These are phyloP conservation scores for Kwoniella bestiolae DNA, from an alignment of 768 basidiomycete species.

Conservation along the genomic window DNA sequence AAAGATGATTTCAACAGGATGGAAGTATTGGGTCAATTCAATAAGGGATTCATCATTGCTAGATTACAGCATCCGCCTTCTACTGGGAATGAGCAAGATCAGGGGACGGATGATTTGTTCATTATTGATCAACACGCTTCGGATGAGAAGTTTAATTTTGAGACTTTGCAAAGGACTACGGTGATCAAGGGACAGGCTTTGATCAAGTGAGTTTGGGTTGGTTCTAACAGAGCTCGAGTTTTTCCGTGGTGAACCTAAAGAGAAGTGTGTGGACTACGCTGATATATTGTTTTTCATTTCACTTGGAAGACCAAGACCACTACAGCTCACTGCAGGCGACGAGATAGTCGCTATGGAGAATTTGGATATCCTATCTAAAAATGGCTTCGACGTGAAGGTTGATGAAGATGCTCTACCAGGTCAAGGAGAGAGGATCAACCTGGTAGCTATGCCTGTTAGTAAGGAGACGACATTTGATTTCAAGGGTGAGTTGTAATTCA, in stretches of 20 bases:
- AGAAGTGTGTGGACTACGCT: no score
- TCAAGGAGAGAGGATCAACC: constrained; percentile 61
- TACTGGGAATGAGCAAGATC: background rate
- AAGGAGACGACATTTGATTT: constrained; percentile 87
- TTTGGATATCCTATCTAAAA: constrained; percentile 75
- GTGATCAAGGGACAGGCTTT: constrained; percentile 83
- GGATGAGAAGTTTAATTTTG: constrained; percentile 99
- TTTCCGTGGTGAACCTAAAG: no score
- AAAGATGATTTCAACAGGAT: constrained; percentile 84
- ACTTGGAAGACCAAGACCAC: constrained; percentile 67
- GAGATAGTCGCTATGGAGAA: constrained; percentile 87
- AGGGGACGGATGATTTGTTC: constrained; percentile 79
- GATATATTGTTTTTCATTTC: background rate
- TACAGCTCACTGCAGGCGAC: constrained; percentile 87
- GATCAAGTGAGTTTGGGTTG: constrained; percentile 76
- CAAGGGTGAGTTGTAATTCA: constrained; percentile 69
- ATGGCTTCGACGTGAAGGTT: constrained; percentile 83
- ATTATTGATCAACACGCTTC: constrained; percentile 97
- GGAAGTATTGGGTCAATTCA: constrained; percentile 92
- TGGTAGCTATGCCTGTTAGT: constrained; percentile 85
- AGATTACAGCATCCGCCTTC: constrained; percentile 60
- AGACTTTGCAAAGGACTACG: constrained; percentile 87
- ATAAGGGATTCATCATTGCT: constrained; percentile 88
- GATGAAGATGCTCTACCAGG: constrained; percentile 62
- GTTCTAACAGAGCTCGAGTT: no score